Conservation (phyloP, 148 eudicot genomes). For the Amaranthus cruentus region DNA sequence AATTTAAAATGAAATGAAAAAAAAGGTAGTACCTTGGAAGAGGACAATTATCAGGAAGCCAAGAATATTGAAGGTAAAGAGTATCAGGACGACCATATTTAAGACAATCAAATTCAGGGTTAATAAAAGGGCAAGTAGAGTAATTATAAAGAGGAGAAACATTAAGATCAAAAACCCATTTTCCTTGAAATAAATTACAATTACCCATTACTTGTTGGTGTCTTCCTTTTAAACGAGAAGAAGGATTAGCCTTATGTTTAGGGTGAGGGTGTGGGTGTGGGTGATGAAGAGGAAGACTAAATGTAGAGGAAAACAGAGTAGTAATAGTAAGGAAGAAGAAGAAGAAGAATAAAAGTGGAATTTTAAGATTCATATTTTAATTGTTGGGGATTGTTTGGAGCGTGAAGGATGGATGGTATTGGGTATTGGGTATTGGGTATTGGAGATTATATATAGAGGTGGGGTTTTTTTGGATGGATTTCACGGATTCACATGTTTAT, state of each 20-base stretch:
- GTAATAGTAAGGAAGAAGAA: not conserved
- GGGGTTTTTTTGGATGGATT: not conserved
- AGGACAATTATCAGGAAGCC: constrained; percentile 70
- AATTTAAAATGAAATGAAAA: not conserved
- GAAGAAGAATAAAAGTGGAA: constrained; percentile 9
- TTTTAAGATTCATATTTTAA: constrained; percentile 10
- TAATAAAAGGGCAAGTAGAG: constrained; percentile 62
- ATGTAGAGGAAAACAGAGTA: constrained; percentile 15
- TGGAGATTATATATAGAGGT: constrained; percentile 9
- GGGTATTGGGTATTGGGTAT: not conserved
- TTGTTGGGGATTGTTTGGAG: not conserved
- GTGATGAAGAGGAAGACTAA: not conserved
- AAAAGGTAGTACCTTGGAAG: constrained; percentile 51
- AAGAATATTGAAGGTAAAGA: constrained; percentile 56
- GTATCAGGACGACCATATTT: constrained; percentile 80
- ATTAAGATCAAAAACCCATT: constrained; percentile 58
- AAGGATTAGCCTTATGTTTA: constrained; percentile 14
- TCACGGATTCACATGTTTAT: constrained; percentile 11
- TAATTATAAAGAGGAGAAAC: constrained; percentile 50
- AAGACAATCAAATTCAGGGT: constrained; percentile 71
- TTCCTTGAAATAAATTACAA: constrained; percentile 67
- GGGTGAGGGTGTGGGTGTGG: not conserved
- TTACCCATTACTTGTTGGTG: constrained; percentile 20
- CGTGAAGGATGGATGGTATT: not conserved
- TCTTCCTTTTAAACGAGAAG: constrained; percentile 18